These are phyloP conservation scores for Periglandula ipomoeae DNA, from an alignment of 2,329 filamentous ascomycete species.

Conservation along the genomic window DNA sequence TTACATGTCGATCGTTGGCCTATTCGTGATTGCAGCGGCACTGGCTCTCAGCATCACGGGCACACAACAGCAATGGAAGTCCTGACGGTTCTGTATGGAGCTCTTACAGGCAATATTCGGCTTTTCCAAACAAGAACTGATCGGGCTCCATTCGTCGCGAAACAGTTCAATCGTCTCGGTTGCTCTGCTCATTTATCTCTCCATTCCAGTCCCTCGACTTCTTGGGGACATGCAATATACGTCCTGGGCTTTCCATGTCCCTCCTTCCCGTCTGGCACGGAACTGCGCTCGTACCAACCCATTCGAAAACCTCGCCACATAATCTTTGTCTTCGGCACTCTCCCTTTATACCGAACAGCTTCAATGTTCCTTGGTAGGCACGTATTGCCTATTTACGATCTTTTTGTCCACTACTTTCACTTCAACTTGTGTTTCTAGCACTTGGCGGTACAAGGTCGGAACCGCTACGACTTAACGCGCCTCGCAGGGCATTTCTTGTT, in stretches of 20 bases:
- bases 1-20: slow-evolving; percentile 46
- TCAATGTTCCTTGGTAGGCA: background rate
- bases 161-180: background rate
- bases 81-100: slow-evolving; percentile 6
- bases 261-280: too few species aligned
- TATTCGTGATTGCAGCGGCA: slow-evolving; percentile 44
- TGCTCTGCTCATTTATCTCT: background rate
- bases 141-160: background rate
- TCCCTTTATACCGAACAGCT: background rate
- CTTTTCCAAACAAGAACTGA: background rate
- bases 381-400: background rate
- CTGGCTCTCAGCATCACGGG: slow-evolving; percentile 43
- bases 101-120: too few species aligned
- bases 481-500: background rate
- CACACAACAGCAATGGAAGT: slow-evolving; percentile 41
- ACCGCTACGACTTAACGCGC: background rate
- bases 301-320: too few species aligned
- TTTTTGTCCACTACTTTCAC: too few species aligned
- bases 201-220: background rate
- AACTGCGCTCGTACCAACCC: too few species aligned
- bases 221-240: too few species aligned
- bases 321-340: too few species aligned
- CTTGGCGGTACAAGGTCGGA: background rate
- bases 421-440: too few species aligned
- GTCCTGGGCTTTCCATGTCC: too few species aligned